phyloP scores from a whole-genome alignment of 176 grass and related monocot species.

The Musa beccarii region DNA sequence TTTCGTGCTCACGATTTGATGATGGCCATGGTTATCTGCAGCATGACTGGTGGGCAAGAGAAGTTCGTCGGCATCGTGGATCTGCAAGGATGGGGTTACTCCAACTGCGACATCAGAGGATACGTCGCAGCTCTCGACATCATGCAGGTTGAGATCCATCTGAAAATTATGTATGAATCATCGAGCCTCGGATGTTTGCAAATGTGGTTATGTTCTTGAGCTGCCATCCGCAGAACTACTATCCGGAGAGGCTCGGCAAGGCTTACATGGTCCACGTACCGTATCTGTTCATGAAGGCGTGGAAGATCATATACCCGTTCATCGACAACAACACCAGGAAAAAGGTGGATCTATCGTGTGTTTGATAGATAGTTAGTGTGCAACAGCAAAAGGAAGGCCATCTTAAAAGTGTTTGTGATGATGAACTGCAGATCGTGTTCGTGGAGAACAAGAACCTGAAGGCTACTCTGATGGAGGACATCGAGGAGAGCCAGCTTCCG shows the following conservation, averaged over 20 bases:
- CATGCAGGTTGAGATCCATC: conserved; percentile 35
- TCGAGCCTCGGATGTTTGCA: background rate
- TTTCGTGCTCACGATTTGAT: background rate
- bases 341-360: conserved; percentile 30
- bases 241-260: conserved; percentile 71
- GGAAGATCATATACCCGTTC: conserved; percentile 64
- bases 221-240: conserved; percentile 34
- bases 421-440: conserved; percentile 54
- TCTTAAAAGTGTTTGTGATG: background rate
- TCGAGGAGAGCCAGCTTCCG: conserved; percentile 62
- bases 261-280: conserved; percentile 51
- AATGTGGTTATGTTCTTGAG: background rate
- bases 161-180: no score
- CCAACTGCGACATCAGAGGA: conserved; percentile 43
- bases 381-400: no score
- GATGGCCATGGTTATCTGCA: conserved; percentile 5
- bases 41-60: conserved; percentile 52
- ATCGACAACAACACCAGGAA: conserved; percentile 57
- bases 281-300: conserved; percentile 74
- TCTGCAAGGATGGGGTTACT: conserved; percentile 68
- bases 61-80: conserved; percentile 63
- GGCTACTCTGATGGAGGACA: conserved; percentile 47
- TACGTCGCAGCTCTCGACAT: conserved; percentile 59
- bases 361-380: no score
- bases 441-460: conserved; percentile 52